These are phyloP conservation scores for Colletotrichum sp. DNA, from an alignment of 2,329 filamentous ascomycete species.

Conservation along the genomic window DNA sequence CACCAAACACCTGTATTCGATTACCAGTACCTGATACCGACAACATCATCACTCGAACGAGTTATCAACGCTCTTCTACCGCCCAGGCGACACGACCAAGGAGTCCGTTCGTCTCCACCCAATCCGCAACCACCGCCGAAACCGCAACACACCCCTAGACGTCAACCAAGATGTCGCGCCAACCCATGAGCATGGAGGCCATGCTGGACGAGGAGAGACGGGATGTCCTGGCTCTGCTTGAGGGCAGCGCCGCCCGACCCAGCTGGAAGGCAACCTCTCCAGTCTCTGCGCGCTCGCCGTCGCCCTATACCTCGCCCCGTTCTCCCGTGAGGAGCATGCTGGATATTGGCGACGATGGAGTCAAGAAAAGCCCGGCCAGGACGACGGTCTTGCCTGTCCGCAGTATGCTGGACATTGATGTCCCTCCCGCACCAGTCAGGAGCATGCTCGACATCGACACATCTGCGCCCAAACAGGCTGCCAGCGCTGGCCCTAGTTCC, in stretches of 20 bases:
- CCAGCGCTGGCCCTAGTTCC: conserved; percentile 49
- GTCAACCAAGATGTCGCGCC: conserved; percentile 33
- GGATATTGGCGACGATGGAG: conserved; percentile 56
- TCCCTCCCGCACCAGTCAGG: conserved; percentile 45
- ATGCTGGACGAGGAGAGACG: conserved; percentile 78
- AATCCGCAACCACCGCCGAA: not conserved
- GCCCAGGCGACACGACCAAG: not conserved
- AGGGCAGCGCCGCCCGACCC: conserved; percentile 45
- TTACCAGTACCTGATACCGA: not conserved
- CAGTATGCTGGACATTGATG: conserved; percentile 69
- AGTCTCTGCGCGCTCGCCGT: conserved; percentile 48
- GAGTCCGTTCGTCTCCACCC: not conserved
- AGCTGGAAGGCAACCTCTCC: conserved; percentile 33
- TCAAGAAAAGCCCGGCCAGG: conserved; percentile 38
- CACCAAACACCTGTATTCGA: not conserved
- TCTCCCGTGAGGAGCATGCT: conserved; percentile 75
- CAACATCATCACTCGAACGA: not conserved
- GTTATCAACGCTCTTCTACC: not conserved
- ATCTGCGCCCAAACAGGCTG: conserved; percentile 34
- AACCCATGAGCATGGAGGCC: conserved; percentile 76
- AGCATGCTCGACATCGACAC: conserved; percentile 59
- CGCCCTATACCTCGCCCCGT: conserved; percentile 61
- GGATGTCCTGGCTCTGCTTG: conserved; percentile 74
- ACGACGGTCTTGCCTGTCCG: conserved; percentile 57
- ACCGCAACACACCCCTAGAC: not conserved